Conservation (phyloP, 116 monocot genomes). For the Posidonia oceanica region DNA sequence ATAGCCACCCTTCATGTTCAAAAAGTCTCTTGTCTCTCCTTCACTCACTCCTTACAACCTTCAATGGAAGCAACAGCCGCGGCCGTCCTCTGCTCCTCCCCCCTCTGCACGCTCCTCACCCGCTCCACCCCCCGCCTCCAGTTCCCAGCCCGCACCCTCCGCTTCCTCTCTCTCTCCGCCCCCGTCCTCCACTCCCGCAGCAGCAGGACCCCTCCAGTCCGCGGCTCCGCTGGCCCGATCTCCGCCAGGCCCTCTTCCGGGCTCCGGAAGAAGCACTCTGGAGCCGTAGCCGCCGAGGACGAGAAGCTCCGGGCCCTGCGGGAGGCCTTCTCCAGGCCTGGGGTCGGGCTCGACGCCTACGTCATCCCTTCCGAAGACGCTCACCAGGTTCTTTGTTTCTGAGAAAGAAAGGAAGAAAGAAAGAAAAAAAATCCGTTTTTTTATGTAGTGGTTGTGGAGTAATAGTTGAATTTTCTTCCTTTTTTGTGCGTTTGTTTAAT, state of each 20-base stretch:
- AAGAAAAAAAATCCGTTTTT: too few species aligned
- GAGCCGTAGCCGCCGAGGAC: constrained; percentile 16
- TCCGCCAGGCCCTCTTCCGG: constrained; percentile 56
- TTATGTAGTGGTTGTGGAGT: not conserved
- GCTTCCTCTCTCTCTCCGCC: constrained; percentile 3
- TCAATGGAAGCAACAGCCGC: too few species aligned
- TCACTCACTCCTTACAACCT: not conserved
- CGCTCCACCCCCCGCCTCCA: constrained; percentile 1
- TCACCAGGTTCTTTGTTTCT: constrained; percentile 45
- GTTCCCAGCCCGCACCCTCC: constrained; percentile 1
- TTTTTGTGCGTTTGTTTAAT: not conserved
- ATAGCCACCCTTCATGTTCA: too few species aligned
- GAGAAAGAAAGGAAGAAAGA: too few species aligned
- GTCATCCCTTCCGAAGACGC: constrained; percentile 91
- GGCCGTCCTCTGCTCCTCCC: constrained; percentile 1
- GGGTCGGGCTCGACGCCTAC: constrained; percentile 74
- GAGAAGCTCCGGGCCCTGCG: constrained; percentile 58
- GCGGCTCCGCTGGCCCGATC: constrained; percentile 14
- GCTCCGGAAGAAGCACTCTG: constrained; percentile 18
- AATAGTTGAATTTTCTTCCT: not conserved
- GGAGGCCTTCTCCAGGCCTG: constrained; percentile 48
- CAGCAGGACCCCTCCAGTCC: not conserved
- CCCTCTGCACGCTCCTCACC: constrained; percentile 2
- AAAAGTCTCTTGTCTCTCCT: not conserved
- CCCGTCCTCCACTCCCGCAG: not conserved